Base-by-base conservation (phyloP, 1,284 basidiomycete species). In the Polyporus tsugae region DNA sequence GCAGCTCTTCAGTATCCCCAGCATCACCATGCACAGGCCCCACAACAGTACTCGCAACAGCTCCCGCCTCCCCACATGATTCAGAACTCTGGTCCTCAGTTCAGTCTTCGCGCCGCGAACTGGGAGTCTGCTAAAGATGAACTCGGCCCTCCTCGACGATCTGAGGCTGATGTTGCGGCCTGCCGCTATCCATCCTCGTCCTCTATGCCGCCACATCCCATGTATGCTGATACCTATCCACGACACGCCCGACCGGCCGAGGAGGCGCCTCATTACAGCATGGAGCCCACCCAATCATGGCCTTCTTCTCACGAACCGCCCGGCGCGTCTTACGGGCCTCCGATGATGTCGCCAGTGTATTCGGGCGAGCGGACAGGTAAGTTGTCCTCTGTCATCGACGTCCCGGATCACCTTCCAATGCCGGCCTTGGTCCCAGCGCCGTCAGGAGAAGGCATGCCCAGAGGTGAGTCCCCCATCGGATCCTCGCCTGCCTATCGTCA, bases 311-410 rank as follows among this genome's bases (percentile, higher is more conserved):
- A 78, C 71, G 75, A 80, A 59, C 63, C 75, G 17, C 67, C 71
- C 69, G 35, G 74, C 61, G 70, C 75, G 69, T 60, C 79, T 39
- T 86, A 85, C 72, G 79, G 74, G 41, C 77, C 81, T 36, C 76
- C 80, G 65, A 75, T 80, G 65, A 75, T 84, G 38, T 67, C 82
- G 17, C 79, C 82, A 63, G 78, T 83, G 66, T 86, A 85, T 70
- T 78, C 83, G 42, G 85, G 85, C 66, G 84, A 86, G 62, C 82
- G 84, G 62, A 78, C 80, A 59, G 79, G 84, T 85, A 74, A 76
- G 82, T 76, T 9, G 39, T 59, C 13, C 46, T 33, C 46, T 57
- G 25, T 70, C 72, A 67, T 65, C 60, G 15, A 49, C 67, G 46
- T 65, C 67, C 52, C 66, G 62, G 53, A 67, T 68, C 62, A 49